Conservation (phyloP, 371 early-diverging fungal species). For the Capillidium heterosporum region DNA sequence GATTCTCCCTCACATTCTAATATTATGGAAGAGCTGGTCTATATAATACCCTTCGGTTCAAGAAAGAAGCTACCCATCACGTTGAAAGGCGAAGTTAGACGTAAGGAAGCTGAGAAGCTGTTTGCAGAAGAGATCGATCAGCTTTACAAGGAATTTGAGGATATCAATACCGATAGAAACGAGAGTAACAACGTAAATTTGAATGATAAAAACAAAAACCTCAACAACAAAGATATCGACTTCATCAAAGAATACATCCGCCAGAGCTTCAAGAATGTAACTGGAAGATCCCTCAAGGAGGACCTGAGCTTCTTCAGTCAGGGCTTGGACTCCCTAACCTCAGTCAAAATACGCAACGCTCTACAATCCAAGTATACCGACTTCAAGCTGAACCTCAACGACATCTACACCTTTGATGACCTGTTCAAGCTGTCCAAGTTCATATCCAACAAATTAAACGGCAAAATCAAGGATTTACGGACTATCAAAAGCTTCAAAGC, state of each 20-base stretch:
- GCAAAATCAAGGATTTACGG: not conserved
- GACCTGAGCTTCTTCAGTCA: not conserved
- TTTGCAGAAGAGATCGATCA: not conserved
- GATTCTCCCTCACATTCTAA: conserved; percentile 15
- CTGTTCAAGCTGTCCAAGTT: not conserved
- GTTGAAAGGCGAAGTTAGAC: conserved; percentile 15
- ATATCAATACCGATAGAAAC: not conserved
- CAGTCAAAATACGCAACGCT: not conserved
- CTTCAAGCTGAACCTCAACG: not conserved
- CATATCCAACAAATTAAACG: not conserved
- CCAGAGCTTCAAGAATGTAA: not conserved
- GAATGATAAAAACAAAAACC: not conserved
- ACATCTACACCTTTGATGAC: not conserved
- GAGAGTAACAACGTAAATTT: too few species aligned
- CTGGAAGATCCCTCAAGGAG: not conserved
- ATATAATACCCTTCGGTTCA: conserved; percentile 13
- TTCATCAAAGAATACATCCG: not conserved
- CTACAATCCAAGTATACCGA: not conserved
- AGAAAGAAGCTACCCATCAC: conserved; percentile 11
- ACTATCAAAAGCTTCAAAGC: not conserved
- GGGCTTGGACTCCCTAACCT: not conserved
- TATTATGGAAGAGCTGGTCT: conserved; percentile 18
- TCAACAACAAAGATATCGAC: not conserved
- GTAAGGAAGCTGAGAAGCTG: not conserved
- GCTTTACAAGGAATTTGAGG: not conserved